phyloP scores from a whole-genome alignment of 768 basidiomycete genomes.

The Leucocoprinus sp. region DNA sequence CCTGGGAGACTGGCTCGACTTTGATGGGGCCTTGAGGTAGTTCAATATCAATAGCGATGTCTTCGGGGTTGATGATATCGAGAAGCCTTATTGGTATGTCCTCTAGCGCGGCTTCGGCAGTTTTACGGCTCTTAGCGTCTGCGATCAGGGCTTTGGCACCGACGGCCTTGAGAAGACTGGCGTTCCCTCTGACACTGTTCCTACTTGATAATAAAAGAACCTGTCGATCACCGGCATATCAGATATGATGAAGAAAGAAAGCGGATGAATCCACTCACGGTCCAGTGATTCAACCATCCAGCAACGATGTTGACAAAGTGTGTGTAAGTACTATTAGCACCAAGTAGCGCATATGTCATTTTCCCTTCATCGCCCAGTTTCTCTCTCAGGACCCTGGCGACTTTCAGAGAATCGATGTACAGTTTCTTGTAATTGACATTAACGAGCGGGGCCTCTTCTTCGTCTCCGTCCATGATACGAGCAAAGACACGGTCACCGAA shows the following conservation, averaged over 20 bases:
- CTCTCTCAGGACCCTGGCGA: constrained; percentile 1
- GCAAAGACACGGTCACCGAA: constrained; percentile 10
- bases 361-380: not conserved
- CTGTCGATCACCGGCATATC: not conserved
- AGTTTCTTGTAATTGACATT: constrained; percentile 9
- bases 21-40: constrained; percentile 3
- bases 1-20: not conserved
- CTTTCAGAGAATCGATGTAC: constrained; percentile 3
- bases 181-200: constrained; percentile 7
- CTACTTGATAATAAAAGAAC: constrained; percentile 6
- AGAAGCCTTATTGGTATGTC: not conserved
- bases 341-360: constrained; percentile 3
- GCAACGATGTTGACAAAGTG: constrained; percentile 11
- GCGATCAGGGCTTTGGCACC: constrained; percentile 5
- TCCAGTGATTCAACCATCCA: constrained; percentile 9
- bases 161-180: constrained; percentile 6
- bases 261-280: not conserved
- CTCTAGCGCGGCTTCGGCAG: constrained; percentile 4
- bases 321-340: constrained; percentile 9
- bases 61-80: not conserved
- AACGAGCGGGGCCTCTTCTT: constrained; percentile 1
- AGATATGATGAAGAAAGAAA: not conserved
- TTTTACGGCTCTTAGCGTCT: constrained; percentile 1
- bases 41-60: not conserved
- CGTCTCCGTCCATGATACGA: constrained; percentile 8